Conservation (phyloP, 495 filamentous ascomycete species). For the Mytilinidion resinicola region DNA sequence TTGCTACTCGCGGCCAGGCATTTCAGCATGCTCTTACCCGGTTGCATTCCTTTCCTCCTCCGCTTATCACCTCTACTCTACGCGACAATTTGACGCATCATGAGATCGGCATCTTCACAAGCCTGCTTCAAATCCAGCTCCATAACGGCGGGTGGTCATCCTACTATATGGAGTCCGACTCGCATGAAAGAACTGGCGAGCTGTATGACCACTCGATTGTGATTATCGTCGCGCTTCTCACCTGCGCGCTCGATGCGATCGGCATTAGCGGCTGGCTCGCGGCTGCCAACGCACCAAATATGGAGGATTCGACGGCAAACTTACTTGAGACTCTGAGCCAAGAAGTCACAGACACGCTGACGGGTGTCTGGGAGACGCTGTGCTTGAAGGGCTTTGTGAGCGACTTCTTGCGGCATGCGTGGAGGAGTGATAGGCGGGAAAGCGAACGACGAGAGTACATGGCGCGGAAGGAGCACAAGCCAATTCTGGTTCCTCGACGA, state of each 20-base stretch:
- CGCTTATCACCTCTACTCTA: conserved; percentile 53
- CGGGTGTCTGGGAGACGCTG: conserved; percentile 67
- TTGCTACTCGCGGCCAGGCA: conserved; percentile 25
- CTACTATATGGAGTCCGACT: conserved; percentile 41
- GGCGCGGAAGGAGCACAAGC: conserved; percentile 16
- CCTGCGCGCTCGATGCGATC: conserved; percentile 74
- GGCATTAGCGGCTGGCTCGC: conserved; percentile 79
- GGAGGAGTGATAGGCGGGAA: conserved; percentile 12
- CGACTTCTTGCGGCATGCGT: conserved; percentile 62
- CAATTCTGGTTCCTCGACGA: conserved; percentile 15
- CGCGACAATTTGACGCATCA: conserved; percentile 57
- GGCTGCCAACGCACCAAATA: conserved; percentile 43
- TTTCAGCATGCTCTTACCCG: conserved; percentile 48
- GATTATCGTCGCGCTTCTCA: conserved; percentile 59
- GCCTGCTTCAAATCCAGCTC: conserved; percentile 62
- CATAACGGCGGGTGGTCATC: conserved; percentile 62
- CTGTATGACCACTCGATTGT: conserved; percentile 39
- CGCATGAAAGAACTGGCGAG: conserved; percentile 43
- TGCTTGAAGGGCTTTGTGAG: conserved; percentile 61
- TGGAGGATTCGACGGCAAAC: conserved; percentile 47
- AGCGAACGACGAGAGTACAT: conserved; percentile 7
- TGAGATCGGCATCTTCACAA: conserved; percentile 66
- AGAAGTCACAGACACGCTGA: conserved; percentile 69
- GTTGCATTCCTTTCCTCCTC: conserved; percentile 56
- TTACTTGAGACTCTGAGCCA: conserved; percentile 62